Conservation (phyloP, 2,329 filamentous ascomycete genomes). For the Cyphellophora attinorum region DNA sequence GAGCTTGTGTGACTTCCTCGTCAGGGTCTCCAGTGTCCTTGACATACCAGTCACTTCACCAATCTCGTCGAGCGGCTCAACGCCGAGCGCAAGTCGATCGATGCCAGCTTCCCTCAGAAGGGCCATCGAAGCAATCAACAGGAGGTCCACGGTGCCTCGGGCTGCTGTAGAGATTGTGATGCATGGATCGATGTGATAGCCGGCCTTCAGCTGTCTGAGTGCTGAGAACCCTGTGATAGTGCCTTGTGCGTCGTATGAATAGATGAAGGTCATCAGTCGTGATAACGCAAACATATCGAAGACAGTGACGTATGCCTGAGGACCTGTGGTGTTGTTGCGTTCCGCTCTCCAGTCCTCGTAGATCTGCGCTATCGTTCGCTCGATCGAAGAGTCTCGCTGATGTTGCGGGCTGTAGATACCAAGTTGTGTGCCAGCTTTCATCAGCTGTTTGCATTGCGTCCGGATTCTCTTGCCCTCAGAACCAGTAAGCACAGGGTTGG, state of each 20-base stretch:
- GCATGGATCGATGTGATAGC: constrained; percentile 34
- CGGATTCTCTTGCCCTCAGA: constrained; percentile 27
- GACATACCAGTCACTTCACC: constrained; percentile 25
- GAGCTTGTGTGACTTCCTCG: constrained; percentile 23
- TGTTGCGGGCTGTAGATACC: constrained; percentile 27
- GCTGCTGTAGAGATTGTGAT: constrained; percentile 25
- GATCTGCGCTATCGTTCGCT: constrained; percentile 24
- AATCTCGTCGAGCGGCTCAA: constrained; percentile 26
- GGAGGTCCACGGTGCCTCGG: constrained; percentile 29
- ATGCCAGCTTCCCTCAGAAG: constrained; percentile 24
- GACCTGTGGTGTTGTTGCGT: constrained; percentile 22
- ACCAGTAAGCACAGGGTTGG: constrained; percentile 28
- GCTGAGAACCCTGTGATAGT: constrained; percentile 29
- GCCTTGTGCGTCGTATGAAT: constrained; percentile 23
- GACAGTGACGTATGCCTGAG: constrained; percentile 31
- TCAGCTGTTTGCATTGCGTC: constrained; percentile 27
- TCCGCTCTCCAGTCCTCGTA: constrained; percentile 29
- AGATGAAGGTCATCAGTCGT: constrained; percentile 31
- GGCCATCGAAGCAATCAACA: constrained; percentile 29
- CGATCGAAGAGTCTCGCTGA: constrained; percentile 22
- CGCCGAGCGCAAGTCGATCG: constrained; percentile 29
- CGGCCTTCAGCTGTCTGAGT: constrained; percentile 26
- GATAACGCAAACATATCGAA: constrained; percentile 31
- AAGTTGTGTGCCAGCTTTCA: constrained; percentile 25
- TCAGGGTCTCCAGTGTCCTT: constrained; percentile 19